Evolutionary conservation across 176 grass and related monocot genomes (phyloP).

Genomic region (Aegilops speltoides): DNA sequence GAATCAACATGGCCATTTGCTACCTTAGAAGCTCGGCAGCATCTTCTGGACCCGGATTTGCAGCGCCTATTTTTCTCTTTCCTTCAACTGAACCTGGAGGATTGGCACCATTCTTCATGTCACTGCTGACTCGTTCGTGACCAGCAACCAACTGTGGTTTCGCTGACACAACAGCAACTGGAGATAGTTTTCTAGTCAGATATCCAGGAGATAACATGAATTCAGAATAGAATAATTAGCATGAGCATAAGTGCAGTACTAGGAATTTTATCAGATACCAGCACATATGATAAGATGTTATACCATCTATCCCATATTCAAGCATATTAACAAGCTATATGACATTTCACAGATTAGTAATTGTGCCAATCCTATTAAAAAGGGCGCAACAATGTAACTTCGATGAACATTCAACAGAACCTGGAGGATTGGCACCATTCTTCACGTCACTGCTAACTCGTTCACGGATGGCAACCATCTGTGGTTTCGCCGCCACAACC

Average conservation of each 20-base stretch:
- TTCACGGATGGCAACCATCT: constrained; percentile 71
- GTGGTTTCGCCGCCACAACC: constrained; percentile 77
- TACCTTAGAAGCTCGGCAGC: constrained; percentile 94
- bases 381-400: too few relatives aligned
- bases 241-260: not conserved
- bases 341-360: not conserved
- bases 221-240: not conserved
- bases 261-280: not conserved
- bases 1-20: not conserved
- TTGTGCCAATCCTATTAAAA: not conserved
- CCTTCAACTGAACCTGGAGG: constrained; percentile 42
- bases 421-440: not conserved
- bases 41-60: constrained; percentile 88
- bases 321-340: not conserved
- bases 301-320: not conserved
- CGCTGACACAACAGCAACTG: constrained; percentile 76
- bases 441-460: constrained; percentile 65
- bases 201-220: not conserved
- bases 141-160: constrained; percentile 82
- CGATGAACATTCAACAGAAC: not conserved
- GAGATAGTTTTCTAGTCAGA: constrained; percentile 24
- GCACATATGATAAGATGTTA: not conserved
- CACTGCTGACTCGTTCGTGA: constrained; percentile 64
- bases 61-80: constrained; percentile 68
- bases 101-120: constrained; percentile 25